Evolutionary conservation across 805 yeast species (phyloP).

Genomic region (Myxozyma geophila): DNA sequence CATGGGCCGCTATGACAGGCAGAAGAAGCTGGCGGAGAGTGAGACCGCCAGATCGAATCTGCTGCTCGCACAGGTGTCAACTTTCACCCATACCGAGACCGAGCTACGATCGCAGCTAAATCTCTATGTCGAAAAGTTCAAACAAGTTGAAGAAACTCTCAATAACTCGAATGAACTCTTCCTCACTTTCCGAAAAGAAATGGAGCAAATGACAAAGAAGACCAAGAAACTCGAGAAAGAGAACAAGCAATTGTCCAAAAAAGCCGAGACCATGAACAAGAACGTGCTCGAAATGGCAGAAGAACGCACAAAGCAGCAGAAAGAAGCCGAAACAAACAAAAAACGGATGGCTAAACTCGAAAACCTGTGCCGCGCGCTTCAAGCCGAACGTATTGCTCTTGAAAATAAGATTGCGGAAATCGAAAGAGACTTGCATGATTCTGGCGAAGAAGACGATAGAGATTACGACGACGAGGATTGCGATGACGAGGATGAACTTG

Average conservation of each 20-base stretch:
- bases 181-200: constrained; percentile 29
- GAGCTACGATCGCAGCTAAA: constrained; percentile 31
- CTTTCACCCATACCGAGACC: constrained; percentile 29
- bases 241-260: constrained; percentile 24
- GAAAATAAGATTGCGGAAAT: constrained; percentile 27
- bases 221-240: constrained; percentile 33
- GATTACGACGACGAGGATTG: constrained; percentile 22
- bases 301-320: constrained; percentile 30
- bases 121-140: constrained; percentile 41
- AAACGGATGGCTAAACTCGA: constrained; percentile 32
- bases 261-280: constrained; percentile 28
- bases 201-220: constrained; percentile 36
- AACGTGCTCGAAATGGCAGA: constrained; percentile 34
- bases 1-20: constrained; percentile 42
- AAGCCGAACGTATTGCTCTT: constrained; percentile 30
- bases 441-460: constrained; percentile 25
- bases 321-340: constrained; percentile 25
- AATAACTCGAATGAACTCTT: constrained; percentile 41
- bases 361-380: constrained; percentile 31
- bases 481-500: constrained; percentile 14
- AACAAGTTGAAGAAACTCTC: constrained; percentile 45
- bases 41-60: constrained; percentile 21
- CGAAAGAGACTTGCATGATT: constrained; percentile 26
- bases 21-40: constrained; percentile 20
- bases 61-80: constrained; percentile 25